Percentiles rank a stretch among this genome's conserved stretches.
phyloP scores from a whole-genome alignment of 345 rosid species.

The Turnera subulata region DNA sequence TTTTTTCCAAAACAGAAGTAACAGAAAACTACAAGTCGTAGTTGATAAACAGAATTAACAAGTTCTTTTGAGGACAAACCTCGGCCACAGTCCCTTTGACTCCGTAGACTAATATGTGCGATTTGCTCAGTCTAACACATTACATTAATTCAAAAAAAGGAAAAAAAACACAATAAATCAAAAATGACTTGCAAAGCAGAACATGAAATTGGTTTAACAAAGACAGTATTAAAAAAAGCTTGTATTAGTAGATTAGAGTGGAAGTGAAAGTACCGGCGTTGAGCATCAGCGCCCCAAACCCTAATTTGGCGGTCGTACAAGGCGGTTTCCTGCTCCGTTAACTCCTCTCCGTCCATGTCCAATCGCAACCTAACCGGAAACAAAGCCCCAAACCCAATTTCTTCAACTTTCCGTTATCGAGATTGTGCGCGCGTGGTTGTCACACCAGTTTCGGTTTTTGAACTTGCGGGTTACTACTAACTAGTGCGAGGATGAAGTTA shows the following conservation, averaged over 20 bases:
- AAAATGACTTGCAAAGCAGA: background rate
- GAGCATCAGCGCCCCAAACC: conserved; percentile 99
- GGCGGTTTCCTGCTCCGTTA: conserved; percentile 97
- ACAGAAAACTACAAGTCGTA: background rate
- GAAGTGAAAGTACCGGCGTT: conserved; percentile 53
- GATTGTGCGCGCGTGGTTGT: too few relatives aligned
- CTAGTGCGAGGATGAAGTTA: too few relatives aligned
- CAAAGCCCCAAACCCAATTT: background rate
- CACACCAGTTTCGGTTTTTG: too few relatives aligned
- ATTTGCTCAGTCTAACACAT: conserved; percentile 62
- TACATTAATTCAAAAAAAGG: conserved; percentile 14
- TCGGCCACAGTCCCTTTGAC: conserved; percentile 82
- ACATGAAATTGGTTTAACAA: too few relatives aligned
- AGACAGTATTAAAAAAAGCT: too few relatives aligned
- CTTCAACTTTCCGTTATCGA: too few relatives aligned
- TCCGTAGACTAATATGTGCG: conserved; percentile 75
- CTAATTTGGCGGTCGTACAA: conserved; percentile 91
- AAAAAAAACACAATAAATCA: background rate
- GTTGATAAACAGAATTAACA: background rate
- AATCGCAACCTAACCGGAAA: conserved; percentile 18
- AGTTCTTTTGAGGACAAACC: conserved; percentile 40
- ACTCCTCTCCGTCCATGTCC: conserved; percentile 77
- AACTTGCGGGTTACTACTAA: too few relatives aligned
- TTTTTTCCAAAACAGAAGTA: background rate
- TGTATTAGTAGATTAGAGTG: too few relatives aligned